Base-by-base conservation (phyloP, 345 rosid genomes). In the Aurinia saxatilis region DNA sequence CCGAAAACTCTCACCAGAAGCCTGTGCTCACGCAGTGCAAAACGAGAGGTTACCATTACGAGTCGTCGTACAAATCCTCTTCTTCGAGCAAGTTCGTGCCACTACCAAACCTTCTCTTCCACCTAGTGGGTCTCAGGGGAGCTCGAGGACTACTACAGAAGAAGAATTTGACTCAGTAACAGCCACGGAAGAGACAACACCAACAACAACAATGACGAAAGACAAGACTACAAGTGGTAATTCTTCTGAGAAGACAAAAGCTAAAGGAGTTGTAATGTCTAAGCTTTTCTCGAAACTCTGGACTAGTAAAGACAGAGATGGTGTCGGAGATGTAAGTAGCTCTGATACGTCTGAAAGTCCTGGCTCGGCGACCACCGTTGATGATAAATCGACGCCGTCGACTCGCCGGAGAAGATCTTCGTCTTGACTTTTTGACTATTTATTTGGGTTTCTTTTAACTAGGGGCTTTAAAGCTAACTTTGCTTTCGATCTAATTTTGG, bases 111-210 rank as follows among this genome's bases (percentile, higher is more conserved):
- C 67, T 15, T 59, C 76, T 57, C 67, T 58, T 12, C 90, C 71
- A 51, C 89, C 84, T 0, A 84, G 81, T 0, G 86, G 85, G 27
- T 88, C 95, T 50, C 81, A 79, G 34, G 92, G 93, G 35, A 92
- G 96, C 77, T 92, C 98, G 1, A 85, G 89, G 72, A 79, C 95
- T 0, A 82, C 95, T 5, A 86, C 92, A 6, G 98, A 85, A 58
- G 96, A 87, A 66, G 96, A 87, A n/a, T 92, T 93, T 95, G 98
- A 87, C 56, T 82, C 88, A 0, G 55, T 55, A n/a, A 50, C 64
- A 0, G 70, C 54, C 29, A 57, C 87, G 0, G 77, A 73, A 41
- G 77, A 73, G 57, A 72, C 83, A 45, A n/a, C n/a, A n/a, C n/a
- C n/a, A n/a, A 74, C 42, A 23, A 70, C 72, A 18, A 65, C 69